A percentile compares a stretch with the other conserved stretches of the same genome.
phyloP scores from a whole-genome alignment of 768 basidiomycete species.

The Podaxis pistillaris region DNA sequence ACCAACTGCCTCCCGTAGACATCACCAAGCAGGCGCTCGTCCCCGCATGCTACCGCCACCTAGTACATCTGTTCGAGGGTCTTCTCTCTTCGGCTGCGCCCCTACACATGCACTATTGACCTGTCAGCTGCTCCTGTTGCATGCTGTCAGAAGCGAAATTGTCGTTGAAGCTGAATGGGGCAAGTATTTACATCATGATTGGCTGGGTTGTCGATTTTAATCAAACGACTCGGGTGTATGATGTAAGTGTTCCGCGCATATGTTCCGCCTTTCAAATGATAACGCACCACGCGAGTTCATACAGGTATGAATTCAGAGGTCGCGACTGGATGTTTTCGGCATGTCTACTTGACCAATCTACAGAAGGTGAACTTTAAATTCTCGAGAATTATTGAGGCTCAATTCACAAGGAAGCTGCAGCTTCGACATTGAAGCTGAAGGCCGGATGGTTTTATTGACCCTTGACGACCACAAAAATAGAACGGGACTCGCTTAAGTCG shows the following conservation, averaged over 20 bases:
- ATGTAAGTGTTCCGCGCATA: neutral
- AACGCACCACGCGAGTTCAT: neutral
- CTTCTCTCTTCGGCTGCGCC: neutral
- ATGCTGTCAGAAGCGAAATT: neutral
- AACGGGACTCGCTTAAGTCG: neutral
- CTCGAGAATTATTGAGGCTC: neutral
- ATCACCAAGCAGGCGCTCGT: neutral
- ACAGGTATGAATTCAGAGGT: neutral
- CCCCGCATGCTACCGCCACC: neutral
- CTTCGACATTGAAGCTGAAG: neutral
- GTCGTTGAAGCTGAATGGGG: neutral
- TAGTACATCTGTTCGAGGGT: neutral
- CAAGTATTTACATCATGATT: neutral
- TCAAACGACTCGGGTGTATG: neutral
- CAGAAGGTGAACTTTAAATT: neutral
- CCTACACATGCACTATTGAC: neutral
- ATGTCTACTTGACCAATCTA: neutral
- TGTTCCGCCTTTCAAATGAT: neutral
- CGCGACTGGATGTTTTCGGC: neutral
- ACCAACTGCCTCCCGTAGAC: neutral
- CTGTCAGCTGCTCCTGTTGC: constrained; percentile 1
- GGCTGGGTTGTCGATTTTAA: neutral
- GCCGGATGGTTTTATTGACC: neutral
- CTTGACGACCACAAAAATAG: neutral
- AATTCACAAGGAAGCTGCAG: neutral